Base-by-base conservation (phyloP, 1,139 yeast genomes). In the Sugiyamaella grinbergsii region DNA sequence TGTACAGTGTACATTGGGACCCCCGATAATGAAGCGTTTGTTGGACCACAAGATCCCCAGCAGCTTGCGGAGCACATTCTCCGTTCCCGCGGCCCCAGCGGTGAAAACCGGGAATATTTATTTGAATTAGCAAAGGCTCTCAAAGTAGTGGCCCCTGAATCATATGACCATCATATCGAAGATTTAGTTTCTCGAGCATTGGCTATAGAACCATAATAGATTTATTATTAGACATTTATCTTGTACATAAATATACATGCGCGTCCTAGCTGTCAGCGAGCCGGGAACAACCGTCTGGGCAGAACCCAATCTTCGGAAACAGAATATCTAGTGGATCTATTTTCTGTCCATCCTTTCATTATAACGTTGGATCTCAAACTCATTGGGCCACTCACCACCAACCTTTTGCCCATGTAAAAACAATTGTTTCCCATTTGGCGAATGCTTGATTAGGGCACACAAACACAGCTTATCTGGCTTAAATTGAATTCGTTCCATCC, bases 1-100 rank as follows among this genome's bases (percentile, higher is more conserved):
- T 83, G 95, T 40, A 71, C 74, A 38, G 89, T 89, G 0, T 91
- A 90, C 65, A 87, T 91, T 29, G 97, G 97, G 0, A 85, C 91
- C 2, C 78, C 83, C 1, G 85, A 80, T 15, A 90, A 90, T 62
- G 84, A 75, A 49, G 87, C 95, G 5, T 91, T 89, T 65, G 75
- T 88, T 1, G 97, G 97, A 0, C 94, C 95, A 0, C 66, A 70
- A 50, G 96, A 88, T 59, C 66, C 71, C 1, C 67, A 67, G 3
- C 68, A 68, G 0, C 83, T 96, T 0, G 95, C 95, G 0, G 55
- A 60, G 6, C 76, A 79, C 8, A 88, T 91, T 22, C 70, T 73
- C 16, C 58, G 60, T 0, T 73, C 86, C 16, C 62, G 61, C 3
- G 98, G 98, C 0, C 94, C 95, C 5, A 84, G 94, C 61, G 98